A percentile compares a stretch with the other conserved stretches of the same genome.
Conservation (phyloP, 1,284 basidiomycete genomes). For the Rhodofomes roseus region DNA sequence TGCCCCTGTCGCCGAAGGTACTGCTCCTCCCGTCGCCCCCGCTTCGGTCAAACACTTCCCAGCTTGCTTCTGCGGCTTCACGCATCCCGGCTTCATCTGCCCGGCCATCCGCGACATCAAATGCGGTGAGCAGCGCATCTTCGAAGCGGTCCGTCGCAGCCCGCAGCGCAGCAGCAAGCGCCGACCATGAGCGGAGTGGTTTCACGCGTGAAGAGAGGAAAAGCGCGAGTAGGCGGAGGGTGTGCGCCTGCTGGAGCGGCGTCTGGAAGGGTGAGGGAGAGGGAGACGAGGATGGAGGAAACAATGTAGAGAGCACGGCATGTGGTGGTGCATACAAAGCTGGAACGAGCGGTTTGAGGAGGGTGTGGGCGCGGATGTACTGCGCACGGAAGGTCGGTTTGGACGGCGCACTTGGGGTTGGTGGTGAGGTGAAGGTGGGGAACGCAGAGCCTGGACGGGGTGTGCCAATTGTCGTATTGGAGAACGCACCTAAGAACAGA, state of each 20-base stretch:
- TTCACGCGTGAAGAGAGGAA: constrained; percentile 69
- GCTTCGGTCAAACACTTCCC: constrained; percentile 61
- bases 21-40: constrained; percentile 36
- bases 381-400: constrained; percentile 40
- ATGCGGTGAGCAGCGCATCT: constrained; percentile 75
- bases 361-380: constrained; percentile 62
- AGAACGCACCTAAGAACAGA: constrained; percentile 7
- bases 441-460: constrained; percentile 11
- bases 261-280: constrained; percentile 31
- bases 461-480: constrained; percentile 18
- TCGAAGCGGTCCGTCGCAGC: constrained; percentile 86
- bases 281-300: constrained; percentile 17
- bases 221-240: constrained; percentile 64
- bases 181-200: constrained; percentile 63
- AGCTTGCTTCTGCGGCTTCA: constrained; percentile 76
- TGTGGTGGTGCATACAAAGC: constrained; percentile 54
- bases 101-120: constrained; percentile 77
- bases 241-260: constrained; percentile 52
- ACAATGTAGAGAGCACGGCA: constrained; percentile 52
- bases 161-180: constrained; percentile 64
- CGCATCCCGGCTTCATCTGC: constrained; percentile 73
- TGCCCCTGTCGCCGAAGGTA: neutral
- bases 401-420: constrained; percentile 12
- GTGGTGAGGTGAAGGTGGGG: neutral
- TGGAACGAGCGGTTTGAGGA: constrained; percentile 58